Evolutionary conservation across 2,329 filamentous ascomycete species (phyloP), one percentile per base, ranked within the genome.

Genomic region (Nemania sp.): DNA sequence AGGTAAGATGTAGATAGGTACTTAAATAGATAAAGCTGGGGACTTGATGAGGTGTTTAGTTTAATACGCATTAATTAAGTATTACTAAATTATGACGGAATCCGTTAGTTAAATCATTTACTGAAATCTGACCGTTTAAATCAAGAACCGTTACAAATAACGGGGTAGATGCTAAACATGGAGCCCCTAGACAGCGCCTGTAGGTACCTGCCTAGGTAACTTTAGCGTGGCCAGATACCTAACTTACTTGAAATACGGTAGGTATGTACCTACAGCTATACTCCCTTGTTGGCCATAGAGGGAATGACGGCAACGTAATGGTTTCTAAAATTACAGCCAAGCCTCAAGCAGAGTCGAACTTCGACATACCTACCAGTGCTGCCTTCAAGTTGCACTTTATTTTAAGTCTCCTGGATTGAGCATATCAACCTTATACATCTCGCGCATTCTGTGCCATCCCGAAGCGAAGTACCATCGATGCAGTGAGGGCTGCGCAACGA

Each of bases 241-340:
- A 6, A 20, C 18, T 8, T 45, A 20, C 38, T 41, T n/a, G n/a
- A n/a, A n/a, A n/a, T n/a, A n/a, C n/a, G n/a, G n/a, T n/a, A n/a
- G n/a, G n/a, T n/a, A n/a, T n/a, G n/a, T n/a, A n/a, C n/a, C n/a
- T n/a, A n/a, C n/a, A n/a, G n/a, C 13, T 13, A 10, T 20, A 5
- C 41, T 45, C 41, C 41, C 41, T 45, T 45, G 41, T 45, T 45
- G 18, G 41, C 18, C 5, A 8, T 7, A 45, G 41, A 59, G 27
- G 51, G 38, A 29, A 22, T 35, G 57, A 43, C n/a, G n/a, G n/a
- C 63, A 66, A 62, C 63, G 63, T 66, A 69, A 69, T 66, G 35
- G 29, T 35, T 67, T 60, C 58, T 41, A 56, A 68, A 69, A 47
- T 66, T 69, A 62, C 54, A 54, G 67, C 43, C 51, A 65, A 60